These are phyloP conservation scores for Raphanus raphanistrum DNA, from an alignment of 345 rosid species.

Conservation along the genomic window DNA sequence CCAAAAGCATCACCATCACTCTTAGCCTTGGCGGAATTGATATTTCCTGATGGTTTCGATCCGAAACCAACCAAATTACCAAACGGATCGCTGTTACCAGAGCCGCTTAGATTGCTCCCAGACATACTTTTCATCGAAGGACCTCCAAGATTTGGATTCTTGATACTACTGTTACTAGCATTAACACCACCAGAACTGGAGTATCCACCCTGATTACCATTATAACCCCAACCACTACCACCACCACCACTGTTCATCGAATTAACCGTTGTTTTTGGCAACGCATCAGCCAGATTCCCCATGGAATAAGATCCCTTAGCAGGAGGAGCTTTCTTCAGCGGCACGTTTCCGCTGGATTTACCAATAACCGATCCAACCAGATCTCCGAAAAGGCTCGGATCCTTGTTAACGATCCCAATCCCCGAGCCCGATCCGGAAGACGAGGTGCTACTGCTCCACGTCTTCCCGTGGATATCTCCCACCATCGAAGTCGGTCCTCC, in stretches of 20 bases:
- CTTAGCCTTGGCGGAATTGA: slow-evolving; percentile 42
- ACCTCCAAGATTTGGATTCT: slow-evolving; percentile 61
- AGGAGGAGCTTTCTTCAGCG: slow-evolving; percentile 63
- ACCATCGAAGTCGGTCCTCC: slow-evolving; percentile 75
- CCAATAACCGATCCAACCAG: slow-evolving; percentile 83
- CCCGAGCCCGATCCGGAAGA: slow-evolving; percentile 49
- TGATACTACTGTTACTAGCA: slow-evolving; percentile 29
- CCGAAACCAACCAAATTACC: slow-evolving; percentile 73
- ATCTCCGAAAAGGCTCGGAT: slow-evolving; percentile 82
- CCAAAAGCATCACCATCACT: slow-evolving; percentile 48
- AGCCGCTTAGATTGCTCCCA: slow-evolving; percentile 14
- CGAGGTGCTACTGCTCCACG: slow-evolving; percentile 50
- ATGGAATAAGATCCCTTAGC: slow-evolving; percentile 58
- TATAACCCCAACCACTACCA: slow-evolving; percentile 46
- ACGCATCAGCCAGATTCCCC: slow-evolving; percentile 79
- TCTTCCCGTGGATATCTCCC: slow-evolving; percentile 90
- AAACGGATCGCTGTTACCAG: slow-evolving; percentile 74
- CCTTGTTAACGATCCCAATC: slow-evolving; percentile 68
- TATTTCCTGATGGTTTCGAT: slow-evolving; percentile 55
- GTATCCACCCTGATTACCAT: slow-evolving; percentile 32
- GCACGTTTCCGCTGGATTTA: slow-evolving; percentile 54
- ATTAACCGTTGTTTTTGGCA: slow-evolving; percentile 58
- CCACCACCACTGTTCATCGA: slow-evolving; percentile 45
- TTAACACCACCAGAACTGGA: slow-evolving; percentile 34
- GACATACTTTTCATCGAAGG: slow-evolving; percentile 58